Conservation (phyloP, 768 basidiomycete genomes). For the Hericium alpestre region DNA sequence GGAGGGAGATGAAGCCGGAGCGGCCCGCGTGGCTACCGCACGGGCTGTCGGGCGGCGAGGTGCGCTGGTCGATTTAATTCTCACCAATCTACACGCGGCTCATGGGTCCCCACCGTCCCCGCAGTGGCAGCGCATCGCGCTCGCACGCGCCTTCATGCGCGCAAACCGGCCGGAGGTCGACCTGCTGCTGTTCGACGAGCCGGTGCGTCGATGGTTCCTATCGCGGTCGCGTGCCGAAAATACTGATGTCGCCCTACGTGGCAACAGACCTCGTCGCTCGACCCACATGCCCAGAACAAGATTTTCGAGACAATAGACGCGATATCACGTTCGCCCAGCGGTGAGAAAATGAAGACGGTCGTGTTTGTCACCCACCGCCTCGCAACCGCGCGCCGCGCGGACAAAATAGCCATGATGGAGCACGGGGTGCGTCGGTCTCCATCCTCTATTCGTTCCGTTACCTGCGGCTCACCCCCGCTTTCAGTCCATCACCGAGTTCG, state of each 20-base stretch:
- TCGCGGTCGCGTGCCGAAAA: not conserved
- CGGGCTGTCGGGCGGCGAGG: constrained; percentile 80
- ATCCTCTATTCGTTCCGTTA: not conserved
- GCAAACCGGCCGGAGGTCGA: constrained; percentile 66
- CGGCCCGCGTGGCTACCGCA: constrained; percentile 34
- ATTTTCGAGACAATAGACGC: constrained; percentile 68
- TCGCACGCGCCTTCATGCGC: constrained; percentile 82
- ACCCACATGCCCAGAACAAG: constrained; percentile 69
- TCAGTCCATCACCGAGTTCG: constrained; percentile 19
- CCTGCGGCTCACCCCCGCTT: not conserved
- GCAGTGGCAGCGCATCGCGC: constrained; percentile 81
- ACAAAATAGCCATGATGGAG: constrained; percentile 84
- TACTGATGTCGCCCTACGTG: constrained; percentile 1
- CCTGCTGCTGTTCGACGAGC: constrained; percentile 77
- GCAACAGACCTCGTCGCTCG: constrained; percentile 64
- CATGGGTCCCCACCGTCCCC: constrained; percentile 4
- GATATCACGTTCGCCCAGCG: constrained; percentile 46
- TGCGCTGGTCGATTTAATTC: constrained; percentile 22
- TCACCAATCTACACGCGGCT: not conserved
- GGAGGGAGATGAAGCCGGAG: constrained; percentile 10
- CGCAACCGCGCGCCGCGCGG: constrained; percentile 70
- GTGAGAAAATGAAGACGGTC: constrained; percentile 56
- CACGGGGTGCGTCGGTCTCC: constrained; percentile 38
- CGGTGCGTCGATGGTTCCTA: constrained; percentile 34
- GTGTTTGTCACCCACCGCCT: constrained; percentile 80